Evolutionary conservation across 805 yeast species (phyloP).

Genomic region (Saccharomycopsis sp.): DNA sequence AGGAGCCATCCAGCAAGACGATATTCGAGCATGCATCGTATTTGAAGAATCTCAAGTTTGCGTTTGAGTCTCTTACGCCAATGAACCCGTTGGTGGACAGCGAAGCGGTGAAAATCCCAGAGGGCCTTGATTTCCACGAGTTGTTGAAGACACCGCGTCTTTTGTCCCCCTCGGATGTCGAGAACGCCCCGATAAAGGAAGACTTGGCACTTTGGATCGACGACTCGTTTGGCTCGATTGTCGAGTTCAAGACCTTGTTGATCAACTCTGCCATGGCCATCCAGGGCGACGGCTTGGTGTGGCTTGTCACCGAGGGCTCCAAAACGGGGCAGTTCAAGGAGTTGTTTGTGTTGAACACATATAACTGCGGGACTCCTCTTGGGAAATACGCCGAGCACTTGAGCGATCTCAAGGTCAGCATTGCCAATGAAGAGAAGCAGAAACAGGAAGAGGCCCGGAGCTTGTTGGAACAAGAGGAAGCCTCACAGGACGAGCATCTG

Average conservation of each 20-base stretch:
- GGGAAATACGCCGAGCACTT: conserved; percentile 47
- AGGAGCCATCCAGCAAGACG: conserved; percentile 25
- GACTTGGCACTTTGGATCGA: conserved; percentile 40
- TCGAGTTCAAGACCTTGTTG: conserved; percentile 65
- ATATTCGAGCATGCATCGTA: conserved; percentile 34
- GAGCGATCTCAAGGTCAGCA: conserved; percentile 31
- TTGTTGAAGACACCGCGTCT: conserved; percentile 38
- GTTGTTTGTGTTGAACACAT: conserved; percentile 70
- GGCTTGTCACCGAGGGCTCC: conserved; percentile 60
- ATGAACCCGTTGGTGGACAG: conserved; percentile 19
- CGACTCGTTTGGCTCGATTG: conserved; percentile 64
- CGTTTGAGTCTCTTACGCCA: conserved; percentile 27
- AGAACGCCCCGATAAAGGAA: conserved; percentile 29
- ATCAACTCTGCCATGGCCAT: conserved; percentile 60
- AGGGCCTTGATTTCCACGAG: conserved; percentile 23
- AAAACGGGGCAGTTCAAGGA: conserved; percentile 31
- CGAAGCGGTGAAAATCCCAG: conserved; percentile 21
- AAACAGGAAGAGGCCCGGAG: neutral
- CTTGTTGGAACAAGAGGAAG: conserved; percentile 7
- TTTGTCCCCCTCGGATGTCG: conserved; percentile 21
- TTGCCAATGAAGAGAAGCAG: conserved; percentile 11
- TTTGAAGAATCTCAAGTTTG: conserved; percentile 31
- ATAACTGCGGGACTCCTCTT: conserved; percentile 81
- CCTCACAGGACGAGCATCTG: conserved; percentile 5
- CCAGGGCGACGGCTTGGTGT: conserved; percentile 85